Evolutionary conservation across 2,329 filamentous ascomycete species (phyloP).

Genomic region (Fusarium praegraminearum): DNA sequence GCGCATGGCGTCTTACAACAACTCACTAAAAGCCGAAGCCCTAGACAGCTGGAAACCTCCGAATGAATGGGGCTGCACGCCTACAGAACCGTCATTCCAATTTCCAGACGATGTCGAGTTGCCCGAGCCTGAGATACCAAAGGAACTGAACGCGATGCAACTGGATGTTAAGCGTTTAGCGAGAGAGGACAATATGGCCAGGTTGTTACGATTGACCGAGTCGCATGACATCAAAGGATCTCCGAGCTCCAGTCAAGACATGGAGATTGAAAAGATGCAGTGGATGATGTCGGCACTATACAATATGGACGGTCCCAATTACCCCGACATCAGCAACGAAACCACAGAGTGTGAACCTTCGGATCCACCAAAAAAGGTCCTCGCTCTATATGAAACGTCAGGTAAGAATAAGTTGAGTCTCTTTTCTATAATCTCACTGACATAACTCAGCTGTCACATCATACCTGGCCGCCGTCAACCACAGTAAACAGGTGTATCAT

Average conservation of each 20-base stretch:
- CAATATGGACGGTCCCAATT: conserved; percentile 51
- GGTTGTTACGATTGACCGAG: conserved; percentile 21
- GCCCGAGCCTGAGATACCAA: not conserved
- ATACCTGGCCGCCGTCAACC: conserved; percentile 27
- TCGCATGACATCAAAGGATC: not conserved
- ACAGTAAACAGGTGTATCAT: conserved; percentile 32
- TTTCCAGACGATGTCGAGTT: not conserved
- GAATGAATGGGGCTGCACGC: conserved; percentile 23
- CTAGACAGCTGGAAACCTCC: conserved; percentile 32
- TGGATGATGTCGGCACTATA: conserved; percentile 72
- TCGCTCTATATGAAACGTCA: conserved; percentile 35
- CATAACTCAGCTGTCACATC: conserved; percentile 15
- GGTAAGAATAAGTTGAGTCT: not conserved
- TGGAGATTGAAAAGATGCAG: conserved; percentile 66
- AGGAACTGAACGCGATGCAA: conserved; percentile 22
- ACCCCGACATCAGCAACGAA: not conserved
- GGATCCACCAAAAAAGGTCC: conserved; percentile 20
- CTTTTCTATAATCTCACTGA: not conserved
- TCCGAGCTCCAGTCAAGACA: conserved; percentile 12
- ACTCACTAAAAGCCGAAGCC: conserved; percentile 7
- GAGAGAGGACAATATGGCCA: conserved; percentile 17
- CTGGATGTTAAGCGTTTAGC: conserved; percentile 15
- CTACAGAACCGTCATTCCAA: conserved; percentile 16
- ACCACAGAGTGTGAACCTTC: conserved; percentile 45
- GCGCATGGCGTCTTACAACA: conserved; percentile 25